Percentiles rank a stretch among this genome's conserved stretches.
Evolutionary conservation across 805 yeast species (phyloP).

Genomic region (Lipomyces orientalis): DNA sequence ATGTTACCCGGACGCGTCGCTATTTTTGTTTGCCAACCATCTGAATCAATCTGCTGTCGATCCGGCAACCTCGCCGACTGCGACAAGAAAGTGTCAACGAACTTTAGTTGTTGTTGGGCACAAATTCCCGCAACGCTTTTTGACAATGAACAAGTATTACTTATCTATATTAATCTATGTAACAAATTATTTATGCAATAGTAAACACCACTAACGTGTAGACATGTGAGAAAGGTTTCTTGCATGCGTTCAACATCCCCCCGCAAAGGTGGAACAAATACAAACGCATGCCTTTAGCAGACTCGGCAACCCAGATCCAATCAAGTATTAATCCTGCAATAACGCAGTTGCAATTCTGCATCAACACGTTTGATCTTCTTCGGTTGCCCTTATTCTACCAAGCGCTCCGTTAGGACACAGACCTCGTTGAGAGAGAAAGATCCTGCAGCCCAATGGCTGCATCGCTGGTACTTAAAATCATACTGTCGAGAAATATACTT

Average conservation of each 20-base stretch:
- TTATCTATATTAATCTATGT: no score
- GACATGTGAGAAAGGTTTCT: slow-evolving; percentile 33
- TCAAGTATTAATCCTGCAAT: neutral
- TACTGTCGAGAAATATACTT: neutral
- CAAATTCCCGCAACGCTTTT: no score
- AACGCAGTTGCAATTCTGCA: neutral
- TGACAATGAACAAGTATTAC: no score
- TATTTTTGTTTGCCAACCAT: no score
- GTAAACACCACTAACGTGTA: neutral
- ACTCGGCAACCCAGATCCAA: slow-evolving; percentile 5
- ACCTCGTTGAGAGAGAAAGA: slow-evolving; percentile 11
- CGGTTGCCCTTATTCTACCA: slow-evolving; percentile 28
- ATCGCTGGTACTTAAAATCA: slow-evolving; percentile 34
- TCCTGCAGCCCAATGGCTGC: slow-evolving; percentile 39
- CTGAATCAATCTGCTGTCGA: neutral
- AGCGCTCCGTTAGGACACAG: slow-evolving; percentile 38
- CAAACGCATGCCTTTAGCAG: slow-evolving; percentile 30
- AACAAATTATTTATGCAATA: neutral
- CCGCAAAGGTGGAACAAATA: neutral
- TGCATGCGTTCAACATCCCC: slow-evolving; percentile 17
- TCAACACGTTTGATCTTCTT: neutral
- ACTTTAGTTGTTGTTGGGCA: no score
- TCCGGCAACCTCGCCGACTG: neutral
- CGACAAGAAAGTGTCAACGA: neutral
- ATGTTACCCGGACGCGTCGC: neutral